Evolutionary conservation across 768 basidiomycete genomes (phyloP).

Genomic region (Cystofilobasidium capitatum): DNA sequence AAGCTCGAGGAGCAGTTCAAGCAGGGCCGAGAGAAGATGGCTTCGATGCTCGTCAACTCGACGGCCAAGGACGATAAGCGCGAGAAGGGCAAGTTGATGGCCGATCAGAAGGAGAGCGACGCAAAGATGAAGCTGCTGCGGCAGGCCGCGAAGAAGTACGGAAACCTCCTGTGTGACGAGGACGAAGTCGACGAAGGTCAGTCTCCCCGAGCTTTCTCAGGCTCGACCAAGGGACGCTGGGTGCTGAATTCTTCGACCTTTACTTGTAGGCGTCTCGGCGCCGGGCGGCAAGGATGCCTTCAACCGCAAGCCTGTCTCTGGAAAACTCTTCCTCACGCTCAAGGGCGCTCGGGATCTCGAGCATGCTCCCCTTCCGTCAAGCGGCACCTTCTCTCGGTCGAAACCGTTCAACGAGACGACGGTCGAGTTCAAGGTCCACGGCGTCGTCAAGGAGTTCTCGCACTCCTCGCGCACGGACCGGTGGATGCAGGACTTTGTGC

Average conservation of each 20-base stretch:
- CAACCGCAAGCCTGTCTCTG: slow-evolving; percentile 88
- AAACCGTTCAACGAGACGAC: slow-evolving; percentile 74
- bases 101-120: slow-evolving; percentile 87
- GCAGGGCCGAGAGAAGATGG: slow-evolving; percentile 98
- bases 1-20: slow-evolving; percentile 98
- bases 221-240: background rate
- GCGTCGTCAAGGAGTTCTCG: slow-evolving; percentile 80
- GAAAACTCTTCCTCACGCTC: slow-evolving; percentile 78
- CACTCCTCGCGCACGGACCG: slow-evolving; percentile 88
- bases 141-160: slow-evolving; percentile 87
- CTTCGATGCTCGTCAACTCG: slow-evolving; percentile 65
- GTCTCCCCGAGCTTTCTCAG: slow-evolving; percentile 10
- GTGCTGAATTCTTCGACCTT: background rate
- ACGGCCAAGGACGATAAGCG: slow-evolving; percentile 90
- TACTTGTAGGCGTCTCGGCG: slow-evolving; percentile 8
- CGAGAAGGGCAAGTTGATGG: slow-evolving; percentile 81
- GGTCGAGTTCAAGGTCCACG: slow-evolving; percentile 92
- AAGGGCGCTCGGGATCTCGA: slow-evolving; percentile 89
- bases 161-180: slow-evolving; percentile 69
- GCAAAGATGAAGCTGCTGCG: slow-evolving; percentile 90
- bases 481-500: slow-evolving; percentile 97
- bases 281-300: slow-evolving; percentile 60
- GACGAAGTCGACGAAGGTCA: slow-evolving; percentile 57
- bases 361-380: slow-evolving; percentile 70
- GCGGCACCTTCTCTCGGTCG: slow-evolving; percentile 45